Evolutionary conservation across 352 stramenopile genomes (phyloP), one percentile per base, ranked within the genome.

Genomic region (Phytopythium chamaehyphon): DNA sequence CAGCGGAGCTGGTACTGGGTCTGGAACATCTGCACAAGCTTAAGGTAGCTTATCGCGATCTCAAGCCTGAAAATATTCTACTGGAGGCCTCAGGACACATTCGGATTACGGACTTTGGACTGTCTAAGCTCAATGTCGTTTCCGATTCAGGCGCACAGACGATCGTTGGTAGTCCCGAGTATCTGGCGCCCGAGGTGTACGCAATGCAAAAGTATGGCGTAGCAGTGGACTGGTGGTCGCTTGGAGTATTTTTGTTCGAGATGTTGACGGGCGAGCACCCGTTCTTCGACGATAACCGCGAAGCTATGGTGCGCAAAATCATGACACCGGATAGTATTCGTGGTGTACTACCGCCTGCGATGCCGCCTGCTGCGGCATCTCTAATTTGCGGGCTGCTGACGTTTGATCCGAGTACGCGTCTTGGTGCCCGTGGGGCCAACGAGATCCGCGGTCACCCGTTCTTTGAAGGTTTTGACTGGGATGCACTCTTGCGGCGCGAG

Each of bases 1-100:
- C 96, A 11, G 96, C 93, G 1, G 96, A 99, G 69, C 90, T 99
- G 40, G 91, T 98, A 46, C 59, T 90, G 14, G 80, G 93, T 0
- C 66, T 99, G 14, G 93, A 98, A 51, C 80, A 98, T 66, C 79
- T 99, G 49, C 97, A 99, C 67, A 64, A 47, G 5, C 69, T 94
- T 1, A 93, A 96, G 53, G 96, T 99, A 35, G 85, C 98, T 22
- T 98, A 99, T 71, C 87, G 93, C n/a, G 92, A 98, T 61, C 67
- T 98, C 33, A 98, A 98, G 61, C 97, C 96, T 2, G 97, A 99
- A 69, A 99, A 99, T 61, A 91, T 95, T 42, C 52, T 93, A 3
- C 36, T 93, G 12, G 74, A 90, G 55, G 74, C 70, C 83, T 68
- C 79, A 42, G 97, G 97, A 1, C 96, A 99, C 62, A 68, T 98